Conservation (phyloP, 2,329 filamentous ascomycete species). For the Sporothrix dimorphospora region DNA sequence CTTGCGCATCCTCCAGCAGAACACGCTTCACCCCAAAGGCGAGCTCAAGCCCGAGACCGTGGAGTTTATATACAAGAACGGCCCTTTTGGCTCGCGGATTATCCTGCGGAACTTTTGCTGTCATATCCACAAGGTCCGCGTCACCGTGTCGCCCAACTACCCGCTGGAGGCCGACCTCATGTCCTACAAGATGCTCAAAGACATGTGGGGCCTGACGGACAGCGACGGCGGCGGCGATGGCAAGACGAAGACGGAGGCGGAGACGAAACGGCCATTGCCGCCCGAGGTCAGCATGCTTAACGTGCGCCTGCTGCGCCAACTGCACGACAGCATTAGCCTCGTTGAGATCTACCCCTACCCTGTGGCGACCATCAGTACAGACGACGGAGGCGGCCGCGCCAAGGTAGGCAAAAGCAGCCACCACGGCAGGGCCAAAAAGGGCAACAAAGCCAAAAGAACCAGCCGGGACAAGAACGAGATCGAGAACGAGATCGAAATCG, state of each 20-base stretch:
- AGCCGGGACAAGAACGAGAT: background rate
- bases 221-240: constrained; percentile 27
- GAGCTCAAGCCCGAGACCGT: constrained; percentile 39
- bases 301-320: constrained; percentile 55
- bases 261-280: constrained; percentile 43
- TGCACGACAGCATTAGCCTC: constrained; percentile 61
- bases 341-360: constrained; percentile 48
- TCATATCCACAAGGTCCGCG: constrained; percentile 50
- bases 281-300: constrained; percentile 53
- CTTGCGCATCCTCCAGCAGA: constrained; percentile 56
- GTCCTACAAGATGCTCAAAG: constrained; percentile 47
- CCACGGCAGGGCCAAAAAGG: background rate
- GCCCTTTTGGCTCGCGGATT: constrained; percentile 62
- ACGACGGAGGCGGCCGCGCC: background rate
- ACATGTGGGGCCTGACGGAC: constrained; percentile 47
- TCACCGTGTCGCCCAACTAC: constrained; percentile 55
- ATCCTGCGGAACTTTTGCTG: constrained; percentile 56
- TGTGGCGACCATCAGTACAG: background rate
- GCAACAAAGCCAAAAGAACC: background rate
- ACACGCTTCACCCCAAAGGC: constrained; percentile 45
- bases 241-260: background rate
- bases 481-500: background rate
- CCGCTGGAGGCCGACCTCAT: constrained; percentile 58
- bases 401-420: background rate
- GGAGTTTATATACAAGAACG: constrained; percentile 46